phyloP scores from a whole-genome alignment of 139 green algal genomes.

The Chlorella sp. region DNA sequence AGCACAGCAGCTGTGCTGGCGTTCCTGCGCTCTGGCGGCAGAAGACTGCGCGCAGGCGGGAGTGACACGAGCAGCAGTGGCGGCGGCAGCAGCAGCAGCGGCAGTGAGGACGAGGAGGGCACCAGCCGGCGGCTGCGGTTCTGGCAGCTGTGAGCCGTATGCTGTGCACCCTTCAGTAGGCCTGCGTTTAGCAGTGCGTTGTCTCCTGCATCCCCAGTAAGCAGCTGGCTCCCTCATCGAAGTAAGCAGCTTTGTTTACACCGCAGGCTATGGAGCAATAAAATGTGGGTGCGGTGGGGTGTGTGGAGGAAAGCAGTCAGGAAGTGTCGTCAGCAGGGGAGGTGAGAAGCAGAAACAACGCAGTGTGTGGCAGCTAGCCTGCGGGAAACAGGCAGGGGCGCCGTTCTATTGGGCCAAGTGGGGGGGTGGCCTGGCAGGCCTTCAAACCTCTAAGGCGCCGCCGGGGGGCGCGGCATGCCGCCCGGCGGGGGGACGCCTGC shows the following conservation, averaged over 20 bases:
- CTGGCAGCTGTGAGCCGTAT: constrained; percentile 14
- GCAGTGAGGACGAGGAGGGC: too few species aligned
- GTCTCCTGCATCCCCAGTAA: neutral
- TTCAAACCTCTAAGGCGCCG: too few species aligned
- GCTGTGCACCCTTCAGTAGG: neutral
- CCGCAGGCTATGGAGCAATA: neutral
- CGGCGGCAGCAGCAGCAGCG: neutral
- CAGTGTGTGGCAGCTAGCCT: neutral
- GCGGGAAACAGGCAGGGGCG: neutral
- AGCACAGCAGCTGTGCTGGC: neutral
- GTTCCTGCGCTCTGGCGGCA: constrained; percentile 1
- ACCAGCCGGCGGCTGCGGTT: neutral
- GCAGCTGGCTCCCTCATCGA: too few species aligned
- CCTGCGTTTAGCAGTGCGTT: neutral
- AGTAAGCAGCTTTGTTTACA: neutral
- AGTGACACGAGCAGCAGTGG: neutral
- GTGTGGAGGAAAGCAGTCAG: neutral
- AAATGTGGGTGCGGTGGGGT: neutral
- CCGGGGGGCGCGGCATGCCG: neutral
- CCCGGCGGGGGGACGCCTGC: neutral
- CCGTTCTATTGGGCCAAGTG: neutral
- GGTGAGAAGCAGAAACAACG: neutral
- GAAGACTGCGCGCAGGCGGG: neutral
- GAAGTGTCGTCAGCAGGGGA: neutral
- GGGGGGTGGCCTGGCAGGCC: neutral